Base-by-base conservation (phyloP, 371 early-diverging fungal species). In the Blakeslea trispora region DNA sequence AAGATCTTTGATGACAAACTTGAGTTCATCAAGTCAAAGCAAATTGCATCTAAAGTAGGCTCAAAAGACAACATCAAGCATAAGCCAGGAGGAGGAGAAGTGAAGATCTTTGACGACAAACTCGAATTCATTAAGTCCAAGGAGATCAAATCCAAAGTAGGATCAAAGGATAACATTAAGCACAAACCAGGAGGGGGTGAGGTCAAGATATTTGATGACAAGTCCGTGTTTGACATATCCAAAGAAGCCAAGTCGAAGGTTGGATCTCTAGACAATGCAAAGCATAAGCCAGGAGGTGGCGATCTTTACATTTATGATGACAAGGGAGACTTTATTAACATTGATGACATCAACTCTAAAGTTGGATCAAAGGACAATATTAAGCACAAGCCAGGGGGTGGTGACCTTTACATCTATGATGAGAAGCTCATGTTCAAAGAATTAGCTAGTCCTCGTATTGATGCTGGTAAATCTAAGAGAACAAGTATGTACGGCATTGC, bases 141-240 rank as follows among this genome's bases (percentile, higher is more conserved):
- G 28, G 5, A 47, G 45, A 40, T 40, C 8, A 17, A 5, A 10
- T 18, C 56, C n/a, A 55, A 45, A 19, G 41, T 57, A 2, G 57
- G 57, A 1, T 57, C 57, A 3, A 18, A 48, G 15, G 57, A 56
- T 18, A 56, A 56, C 22, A 46, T 56, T 32, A 47, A 56, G 3
- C 57, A 56, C 23, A 56, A 47, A 21, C 49, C 57, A 28, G 57
- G 57, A 39, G 57, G 57, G 11, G 57, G 57, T 3, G 35, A 44
- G 15, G 44, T 28, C 3, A 37, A 46, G 32, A 24, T 55, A 1
- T 55, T 42, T 18, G 41, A 47, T 21, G 55, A 55, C 13, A 55
- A 55, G 31, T 15, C 31, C 7, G 17, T 35, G 14, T 28, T 28
- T 28, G 28, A 28, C 28, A 28, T 28, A 28, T 18, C 45, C 15